Percentiles rank a stretch among this genome's conserved stretches.
These are phyloP conservation scores for Cladosporium sp. DNA, from an alignment of 2,329 filamentous ascomycete species.

Conservation along the genomic window DNA sequence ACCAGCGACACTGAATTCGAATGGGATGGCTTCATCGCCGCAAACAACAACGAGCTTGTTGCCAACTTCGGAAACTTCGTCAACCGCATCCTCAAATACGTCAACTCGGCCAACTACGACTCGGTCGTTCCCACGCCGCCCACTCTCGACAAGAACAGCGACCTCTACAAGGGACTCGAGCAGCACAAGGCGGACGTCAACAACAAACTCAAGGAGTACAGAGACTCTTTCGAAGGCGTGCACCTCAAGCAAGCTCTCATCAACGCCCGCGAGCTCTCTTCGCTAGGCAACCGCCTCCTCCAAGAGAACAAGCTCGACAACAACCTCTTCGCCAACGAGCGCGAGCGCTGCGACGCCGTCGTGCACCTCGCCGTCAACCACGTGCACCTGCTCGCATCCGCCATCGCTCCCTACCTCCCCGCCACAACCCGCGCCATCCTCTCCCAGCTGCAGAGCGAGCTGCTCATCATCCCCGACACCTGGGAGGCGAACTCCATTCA, in stretches of 20 bases:
- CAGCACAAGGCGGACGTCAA: constrained; percentile 60
- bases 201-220: constrained; percentile 61
- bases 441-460: constrained; percentile 60
- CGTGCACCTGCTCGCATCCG: constrained; percentile 72
- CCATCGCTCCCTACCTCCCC: constrained; percentile 83
- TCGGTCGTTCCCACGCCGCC: constrained; percentile 55
- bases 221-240: constrained; percentile 64
- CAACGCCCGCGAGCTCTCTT: constrained; percentile 64
- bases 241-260: constrained; percentile 65
- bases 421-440: constrained; percentile 72
- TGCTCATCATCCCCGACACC: constrained; percentile 42
- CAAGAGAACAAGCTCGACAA: constrained; percentile 60
- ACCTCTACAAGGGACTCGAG: constrained; percentile 26
- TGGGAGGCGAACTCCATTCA: constrained; percentile 61
- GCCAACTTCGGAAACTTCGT: constrained; percentile 64
- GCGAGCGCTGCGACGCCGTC: constrained; percentile 56
- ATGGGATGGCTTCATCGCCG: constrained; percentile 76
- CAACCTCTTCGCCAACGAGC: constrained; percentile 55
- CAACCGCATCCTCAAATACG: constrained; percentile 60
- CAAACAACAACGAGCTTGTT: constrained; percentile 86
- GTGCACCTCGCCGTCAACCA: constrained; percentile 80
- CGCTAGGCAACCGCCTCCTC: constrained; percentile 55
- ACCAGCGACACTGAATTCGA: constrained; percentile 85
- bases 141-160: constrained; percentile 15
- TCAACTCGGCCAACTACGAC: constrained; percentile 68